Evolutionary conservation across 2,329 filamentous ascomycete genomes (phyloP), one percentile per base, ranked within the genome.

Genomic region (Phyllosticta citrichinensis): DNA sequence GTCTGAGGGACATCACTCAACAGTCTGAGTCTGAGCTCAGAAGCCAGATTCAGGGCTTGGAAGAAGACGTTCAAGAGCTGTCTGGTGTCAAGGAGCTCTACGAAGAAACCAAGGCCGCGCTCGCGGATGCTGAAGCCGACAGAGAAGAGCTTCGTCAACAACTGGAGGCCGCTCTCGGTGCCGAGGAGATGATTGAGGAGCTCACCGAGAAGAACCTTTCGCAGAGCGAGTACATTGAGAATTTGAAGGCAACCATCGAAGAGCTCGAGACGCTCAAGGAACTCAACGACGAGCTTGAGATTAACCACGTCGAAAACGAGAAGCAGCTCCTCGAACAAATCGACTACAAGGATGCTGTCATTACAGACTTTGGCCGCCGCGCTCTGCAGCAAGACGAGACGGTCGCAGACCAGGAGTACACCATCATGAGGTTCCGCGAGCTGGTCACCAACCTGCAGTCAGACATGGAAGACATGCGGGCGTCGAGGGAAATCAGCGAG

Each of bases 291-390:
- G 94, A 99, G 74, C 84, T 99, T 3, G 92, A 97, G 71, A 83
- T 90, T 67, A 96, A 96, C 70, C 92, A 97, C 69, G 84, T 94
- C 3, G 91, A 97, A 70, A 89, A 91, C 40, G 90, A 96, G 71
- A 96, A 93, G 73, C 92, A 97, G 71, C 83, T 99, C 74, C 91
- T 96, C 71, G 89, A 95, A 67, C 92, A 97, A 68, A 83, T 97
- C 60, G 92, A 97, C 70, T 88, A 91, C 75, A 90, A 89, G 72
- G 92, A 97, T 65, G 83, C 82, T 60, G 77, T 96, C 63, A 88
- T 97, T 65, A 81, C 84, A n/a, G 93, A 97, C 70, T 88, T 95
- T 68, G 81, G 82, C 35, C 86, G 87, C 62, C 85, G 87, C 64
- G 82, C 87, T 5, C 80, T 80, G 3, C 85, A 92, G 69, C 91